Evolutionary conservation across 2,329 filamentous ascomycete species (phyloP).

Genomic region (Cadophora gregata): DNA sequence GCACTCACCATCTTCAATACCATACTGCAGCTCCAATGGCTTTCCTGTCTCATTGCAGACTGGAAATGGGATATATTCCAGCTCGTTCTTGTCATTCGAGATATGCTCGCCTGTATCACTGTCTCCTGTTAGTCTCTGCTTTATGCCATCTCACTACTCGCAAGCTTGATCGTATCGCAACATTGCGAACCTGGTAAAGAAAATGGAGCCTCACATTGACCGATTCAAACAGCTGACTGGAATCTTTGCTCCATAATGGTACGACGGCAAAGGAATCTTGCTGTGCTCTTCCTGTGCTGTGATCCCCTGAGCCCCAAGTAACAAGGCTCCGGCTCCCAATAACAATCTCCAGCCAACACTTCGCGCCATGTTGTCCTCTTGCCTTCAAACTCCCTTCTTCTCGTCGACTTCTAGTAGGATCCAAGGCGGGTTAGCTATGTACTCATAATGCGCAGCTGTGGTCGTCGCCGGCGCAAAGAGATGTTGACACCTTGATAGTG

Average conservation of each 20-base stretch:
- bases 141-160: not conserved
- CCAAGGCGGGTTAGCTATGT: slow-evolving; percentile 2
- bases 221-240: slow-evolving; percentile 76
- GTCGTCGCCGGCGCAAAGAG: slow-evolving; percentile 8
- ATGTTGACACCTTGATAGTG: not conserved
- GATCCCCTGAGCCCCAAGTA: slow-evolving; percentile 15
- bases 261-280: slow-evolving; percentile 56
- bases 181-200: not conserved
- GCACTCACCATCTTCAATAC: slow-evolving; percentile 62
- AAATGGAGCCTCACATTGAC: slow-evolving; percentile 66
- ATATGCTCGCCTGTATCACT: slow-evolving; percentile 92
- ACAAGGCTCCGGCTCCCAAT: slow-evolving; percentile 19
- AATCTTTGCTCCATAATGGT: slow-evolving; percentile 70
- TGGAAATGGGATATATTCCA: slow-evolving; percentile 92
- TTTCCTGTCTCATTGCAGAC: slow-evolving; percentile 85
- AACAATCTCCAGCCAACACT: slow-evolving; percentile 12
- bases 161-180: not conserved
- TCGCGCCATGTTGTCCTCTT: slow-evolving; percentile 24
- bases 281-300: slow-evolving; percentile 35
- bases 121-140: slow-evolving; percentile 8
- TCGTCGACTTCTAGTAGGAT: slow-evolving; percentile 18
- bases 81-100: slow-evolving; percentile 77
- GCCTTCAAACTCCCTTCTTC: not conserved
- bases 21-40: slow-evolving; percentile 86
- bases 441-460: slow-evolving; percentile 6